phyloP scores from a whole-genome alignment of 2,329 filamentous ascomycete genomes.

The Verticillium klebahnii region DNA sequence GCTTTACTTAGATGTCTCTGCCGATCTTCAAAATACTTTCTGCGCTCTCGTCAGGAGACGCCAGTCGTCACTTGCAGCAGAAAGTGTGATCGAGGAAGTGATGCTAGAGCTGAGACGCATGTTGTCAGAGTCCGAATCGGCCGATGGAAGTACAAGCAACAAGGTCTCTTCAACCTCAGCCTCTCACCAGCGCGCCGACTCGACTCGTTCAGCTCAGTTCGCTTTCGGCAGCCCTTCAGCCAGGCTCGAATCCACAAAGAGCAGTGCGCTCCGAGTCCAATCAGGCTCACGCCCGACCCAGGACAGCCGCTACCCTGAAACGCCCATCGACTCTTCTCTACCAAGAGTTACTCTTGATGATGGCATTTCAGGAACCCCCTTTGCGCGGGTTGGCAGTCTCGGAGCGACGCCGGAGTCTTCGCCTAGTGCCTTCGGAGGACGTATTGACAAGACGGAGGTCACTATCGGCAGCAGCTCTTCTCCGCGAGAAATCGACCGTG shows the following conservation, averaged over 20 bases:
- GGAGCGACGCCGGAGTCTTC: slow-evolving; percentile 14
- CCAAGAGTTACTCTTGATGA: slow-evolving; percentile 30
- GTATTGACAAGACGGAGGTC: not conserved
- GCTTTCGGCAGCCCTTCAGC: not conserved
- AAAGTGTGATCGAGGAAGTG: slow-evolving; percentile 41
- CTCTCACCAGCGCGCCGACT: slow-evolving; percentile 6
- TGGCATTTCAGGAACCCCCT: slow-evolving; percentile 51
- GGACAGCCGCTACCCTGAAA: not conserved
- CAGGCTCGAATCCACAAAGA: not conserved
- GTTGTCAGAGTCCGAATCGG: not conserved
- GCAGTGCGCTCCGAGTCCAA: not conserved
- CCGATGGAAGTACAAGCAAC: not conserved
- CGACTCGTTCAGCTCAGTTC: slow-evolving; percentile 8
- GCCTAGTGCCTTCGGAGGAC: not conserved
- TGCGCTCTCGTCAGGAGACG: slow-evolving; percentile 41
- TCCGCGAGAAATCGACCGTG: not conserved
- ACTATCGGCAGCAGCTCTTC: not conserved
- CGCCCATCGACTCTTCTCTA: slow-evolving; percentile 2
- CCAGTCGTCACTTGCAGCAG: slow-evolving; percentile 33
- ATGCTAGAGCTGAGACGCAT: slow-evolving; percentile 23
- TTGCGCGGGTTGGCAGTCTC: slow-evolving; percentile 39
- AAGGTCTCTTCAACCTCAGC: not conserved
- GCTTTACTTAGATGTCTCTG: slow-evolving; percentile 39
- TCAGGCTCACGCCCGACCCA: not conserved
- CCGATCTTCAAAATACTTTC: slow-evolving; percentile 43